Evolutionary conservation across 2,329 filamentous ascomycete species (phyloP).

Genomic region (Xylariaceae sp.): DNA sequence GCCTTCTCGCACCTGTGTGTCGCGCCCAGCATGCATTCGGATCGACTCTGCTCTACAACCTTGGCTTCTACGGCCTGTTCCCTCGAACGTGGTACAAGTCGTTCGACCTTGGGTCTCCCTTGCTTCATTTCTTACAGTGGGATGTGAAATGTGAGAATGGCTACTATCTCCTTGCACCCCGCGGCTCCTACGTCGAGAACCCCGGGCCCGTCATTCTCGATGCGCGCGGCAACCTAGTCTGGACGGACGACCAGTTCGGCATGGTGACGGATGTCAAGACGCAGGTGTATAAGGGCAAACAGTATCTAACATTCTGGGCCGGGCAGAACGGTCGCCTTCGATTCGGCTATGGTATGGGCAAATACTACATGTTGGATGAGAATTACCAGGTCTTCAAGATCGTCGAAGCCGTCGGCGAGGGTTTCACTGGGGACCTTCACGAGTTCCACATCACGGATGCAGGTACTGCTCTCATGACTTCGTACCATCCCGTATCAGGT

Average conservation of each 20-base stretch:
- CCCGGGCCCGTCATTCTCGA: constrained; percentile 15
- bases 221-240: constrained; percentile 11
- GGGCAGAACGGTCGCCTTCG: constrained; percentile 1
- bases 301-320: constrained; percentile 29
- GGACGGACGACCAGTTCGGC: constrained; percentile 11
- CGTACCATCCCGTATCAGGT: constrained; percentile 4
- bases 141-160: constrained; percentile 10
- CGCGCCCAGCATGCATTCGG: constrained; percentile 1
- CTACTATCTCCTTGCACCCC: constrained; percentile 11
- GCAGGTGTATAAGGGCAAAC: constrained; percentile 24
- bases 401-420: constrained; percentile 3
- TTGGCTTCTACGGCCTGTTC: constrained; percentile 13
- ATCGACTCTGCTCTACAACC: constrained; percentile 10
- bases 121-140: constrained; percentile 13
- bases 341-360: constrained; percentile 8
- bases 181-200: constrained; percentile 8
- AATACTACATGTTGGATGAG: constrained; percentile 11
- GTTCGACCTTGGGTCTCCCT: constrained; percentile 7
- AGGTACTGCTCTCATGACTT: constrained; percentile 5
- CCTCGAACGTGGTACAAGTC: constrained; percentile 10
- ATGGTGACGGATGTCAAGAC: constrained; percentile 12
- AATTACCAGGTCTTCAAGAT: constrained; percentile 13
- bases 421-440: constrained; percentile 20
- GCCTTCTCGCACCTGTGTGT: neutral
- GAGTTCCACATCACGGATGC: constrained; percentile 13